Evolutionary conservation across 2,329 filamentous ascomycete genomes (phyloP), one percentile per base, ranked within the genome.

Genomic region (Dactylonectria macrodidyma): DNA sequence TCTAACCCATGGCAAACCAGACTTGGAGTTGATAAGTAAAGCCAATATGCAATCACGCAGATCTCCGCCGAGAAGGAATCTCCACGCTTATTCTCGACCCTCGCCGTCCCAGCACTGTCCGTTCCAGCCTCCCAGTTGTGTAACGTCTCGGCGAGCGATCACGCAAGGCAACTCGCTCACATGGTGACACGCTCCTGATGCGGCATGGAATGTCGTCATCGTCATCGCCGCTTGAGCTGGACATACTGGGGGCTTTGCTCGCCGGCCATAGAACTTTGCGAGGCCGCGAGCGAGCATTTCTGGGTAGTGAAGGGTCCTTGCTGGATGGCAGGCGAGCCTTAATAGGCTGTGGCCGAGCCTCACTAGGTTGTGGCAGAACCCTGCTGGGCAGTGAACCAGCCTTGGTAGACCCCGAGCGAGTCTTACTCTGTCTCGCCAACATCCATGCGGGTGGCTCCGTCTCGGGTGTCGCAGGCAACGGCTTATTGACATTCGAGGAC

Each of bases 401-500:
- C 3, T 7, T 30, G 26, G 4, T 30, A 4, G 34, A 34, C 14
- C 2, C 46, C 12, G 14, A 16, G 38, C 8, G 46, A 33, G 12
- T 16, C 3, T 33, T n/a, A 11, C 14, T 63, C 3, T 22, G 38
- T 7, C 48, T 19, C 4, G 41, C 61, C 16, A 67, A 19, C 66
- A 75, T 68, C 34, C 67, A 71, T 16, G 65, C 62, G 3, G 76
- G 76, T 44, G 74, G 68, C 52, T 75, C 70, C 26, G 69, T 77
- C 48, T 71, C 72, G 2, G 77, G 77, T 16, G 78, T 80, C 0
- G 78, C 76, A 2, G 78, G 78, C 2, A 79, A 73, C 0, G 78
- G 78, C 19, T 80, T 80, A 57, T 36, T 72, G 30, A 78, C 68
- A 41, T 62, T 59, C 5, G 24, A 41, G 14, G 38, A 41, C 33